A percentile compares a stretch with the other conserved stretches of the same genome.
phyloP scores from a whole-genome alignment of 2,329 filamentous ascomycete species.

The Reticulascus tulasneorum region DNA sequence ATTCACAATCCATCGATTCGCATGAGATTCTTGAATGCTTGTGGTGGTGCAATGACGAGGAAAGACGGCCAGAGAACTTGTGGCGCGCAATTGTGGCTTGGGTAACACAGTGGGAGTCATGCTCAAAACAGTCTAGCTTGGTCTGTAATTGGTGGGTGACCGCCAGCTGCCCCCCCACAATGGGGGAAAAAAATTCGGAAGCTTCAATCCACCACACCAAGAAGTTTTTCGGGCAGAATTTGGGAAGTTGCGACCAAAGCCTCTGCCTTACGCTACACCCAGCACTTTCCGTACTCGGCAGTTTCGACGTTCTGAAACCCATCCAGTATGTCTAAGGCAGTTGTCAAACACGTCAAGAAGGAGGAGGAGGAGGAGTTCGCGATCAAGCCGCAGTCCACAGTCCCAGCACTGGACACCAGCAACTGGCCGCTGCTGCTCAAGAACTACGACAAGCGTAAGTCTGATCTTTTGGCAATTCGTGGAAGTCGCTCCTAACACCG shows the following conservation, averaged over 20 bases:
- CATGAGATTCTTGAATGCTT: no score
- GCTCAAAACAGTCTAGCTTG: no score
- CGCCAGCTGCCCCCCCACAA: slow-evolving; percentile 15
- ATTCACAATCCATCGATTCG: no score
- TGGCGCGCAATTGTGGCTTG: no score
- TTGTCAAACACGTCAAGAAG: slow-evolving; percentile 30
- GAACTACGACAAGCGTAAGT: slow-evolving; percentile 89
- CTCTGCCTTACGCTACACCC: slow-evolving; percentile 4
- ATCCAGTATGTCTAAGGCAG: slow-evolving; percentile 43
- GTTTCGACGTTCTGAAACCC: slow-evolving; percentile 4
- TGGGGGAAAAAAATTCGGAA: slow-evolving; percentile 19
- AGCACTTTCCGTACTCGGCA: slow-evolving; percentile 4
- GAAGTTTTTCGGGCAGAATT: slow-evolving; percentile 11
- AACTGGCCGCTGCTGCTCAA: slow-evolving; percentile 91
- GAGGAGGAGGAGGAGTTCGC: slow-evolving; percentile 66
- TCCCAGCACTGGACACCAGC: slow-evolving; percentile 77
- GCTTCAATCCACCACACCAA: slow-evolving; percentile 16
- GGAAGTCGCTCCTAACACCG: slow-evolving; percentile 1
- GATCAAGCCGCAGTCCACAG: slow-evolving; percentile 87
- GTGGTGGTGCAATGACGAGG: no score
- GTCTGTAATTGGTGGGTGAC: no score
- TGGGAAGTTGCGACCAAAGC: slow-evolving; percentile 10
- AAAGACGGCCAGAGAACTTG: no score
- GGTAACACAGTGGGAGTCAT: no score
- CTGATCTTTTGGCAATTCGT: slow-evolving; percentile 7